phyloP scores from a whole-genome alignment of 2,329 filamentous ascomycete species.

The Scleromitrula shiraiana region DNA sequence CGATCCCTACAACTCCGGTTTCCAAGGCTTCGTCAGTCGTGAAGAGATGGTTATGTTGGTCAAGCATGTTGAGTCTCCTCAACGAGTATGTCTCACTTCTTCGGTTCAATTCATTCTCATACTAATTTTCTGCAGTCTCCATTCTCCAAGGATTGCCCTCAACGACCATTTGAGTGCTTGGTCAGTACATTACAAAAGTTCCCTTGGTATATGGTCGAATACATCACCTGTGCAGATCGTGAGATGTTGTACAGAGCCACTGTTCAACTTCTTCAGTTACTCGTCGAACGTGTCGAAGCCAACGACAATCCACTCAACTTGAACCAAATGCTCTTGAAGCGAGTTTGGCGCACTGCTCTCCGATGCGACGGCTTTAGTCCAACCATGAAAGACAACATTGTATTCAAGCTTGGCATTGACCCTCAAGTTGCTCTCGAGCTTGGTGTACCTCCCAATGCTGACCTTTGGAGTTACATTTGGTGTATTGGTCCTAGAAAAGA shows the following conservation, averaged over 20 bases:
- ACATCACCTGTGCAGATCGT: slow-evolving; percentile 51
- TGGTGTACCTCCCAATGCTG: slow-evolving; percentile 41
- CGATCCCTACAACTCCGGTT: slow-evolving; percentile 39
- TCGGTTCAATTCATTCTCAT: neutral
- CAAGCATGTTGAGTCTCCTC: slow-evolving; percentile 54
- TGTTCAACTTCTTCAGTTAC: slow-evolving; percentile 39
- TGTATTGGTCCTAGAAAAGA: slow-evolving; percentile 42
- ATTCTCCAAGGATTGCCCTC: slow-evolving; percentile 52
- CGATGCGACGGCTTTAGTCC: slow-evolving; percentile 53
- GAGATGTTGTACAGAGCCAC: slow-evolving; percentile 44
- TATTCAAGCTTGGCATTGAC: slow-evolving; percentile 34
- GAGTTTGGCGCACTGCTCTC: slow-evolving; percentile 45
- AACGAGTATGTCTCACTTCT: slow-evolving; percentile 44
- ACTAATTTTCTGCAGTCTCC: slow-evolving; percentile 39
- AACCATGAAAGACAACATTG: slow-evolving; percentile 53
- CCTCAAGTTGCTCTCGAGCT: slow-evolving; percentile 31
- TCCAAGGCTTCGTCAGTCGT: slow-evolving; percentile 51
- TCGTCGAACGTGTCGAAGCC: slow-evolving; percentile 37
- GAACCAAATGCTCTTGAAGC: slow-evolving; percentile 44
- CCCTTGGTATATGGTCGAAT: slow-evolving; percentile 51
- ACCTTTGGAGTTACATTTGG: slow-evolving; percentile 45
- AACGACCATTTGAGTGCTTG: slow-evolving; percentile 57
- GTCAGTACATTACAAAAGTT: slow-evolving; percentile 47
- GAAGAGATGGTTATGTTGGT: slow-evolving; percentile 58
- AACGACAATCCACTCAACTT: slow-evolving; percentile 37